Evolutionary conservation across 257 asterid species (phyloP).

Genomic region (Forsythia suspensa): DNA sequence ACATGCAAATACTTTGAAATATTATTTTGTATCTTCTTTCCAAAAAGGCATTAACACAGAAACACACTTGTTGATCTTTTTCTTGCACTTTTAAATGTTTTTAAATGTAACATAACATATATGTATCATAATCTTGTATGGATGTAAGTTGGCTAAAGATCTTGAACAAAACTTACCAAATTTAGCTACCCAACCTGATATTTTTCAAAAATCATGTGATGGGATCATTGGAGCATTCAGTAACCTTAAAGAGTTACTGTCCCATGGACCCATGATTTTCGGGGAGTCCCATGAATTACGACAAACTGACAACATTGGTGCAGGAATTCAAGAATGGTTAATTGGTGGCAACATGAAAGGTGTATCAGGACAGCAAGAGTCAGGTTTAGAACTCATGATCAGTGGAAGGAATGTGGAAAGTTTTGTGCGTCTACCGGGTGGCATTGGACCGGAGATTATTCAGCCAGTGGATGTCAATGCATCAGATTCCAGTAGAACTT

Average conservation of each 20-base stretch:
- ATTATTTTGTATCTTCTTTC: not conserved
- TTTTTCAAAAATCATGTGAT: slow-evolving; percentile 41
- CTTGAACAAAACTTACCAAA: slow-evolving; percentile 49
- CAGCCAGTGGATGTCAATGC: slow-evolving; percentile 8
- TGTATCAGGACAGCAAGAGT: too few species aligned
- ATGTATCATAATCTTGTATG: slow-evolving; percentile 28
- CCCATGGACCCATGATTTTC: not conserved
- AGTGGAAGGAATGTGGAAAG: too few species aligned
- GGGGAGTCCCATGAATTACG: slow-evolving; percentile 6
- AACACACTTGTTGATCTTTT: not conserved
- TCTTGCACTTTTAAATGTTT: not conserved
- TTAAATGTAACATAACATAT: not conserved
- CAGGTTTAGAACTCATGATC: too few species aligned
- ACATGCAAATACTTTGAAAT: slow-evolving; percentile 45
- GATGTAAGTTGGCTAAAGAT: slow-evolving; percentile 55
- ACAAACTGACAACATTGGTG: slow-evolving; percentile 18
- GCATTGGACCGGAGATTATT: not conserved
- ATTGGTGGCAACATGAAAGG: slow-evolving; percentile 12
- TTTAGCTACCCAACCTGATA: slow-evolving; percentile 41
- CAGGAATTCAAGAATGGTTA: slow-evolving; percentile 46
- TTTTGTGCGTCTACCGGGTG: not conserved
- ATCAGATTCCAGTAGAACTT: slow-evolving; percentile 35
- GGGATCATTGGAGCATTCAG: slow-evolving; percentile 54
- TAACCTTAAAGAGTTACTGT: slow-evolving; percentile 31
- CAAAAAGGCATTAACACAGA: slow-evolving; percentile 7